Conservation (phyloP, 2,329 filamentous ascomycete genomes). For the Beauveria varroae region DNA sequence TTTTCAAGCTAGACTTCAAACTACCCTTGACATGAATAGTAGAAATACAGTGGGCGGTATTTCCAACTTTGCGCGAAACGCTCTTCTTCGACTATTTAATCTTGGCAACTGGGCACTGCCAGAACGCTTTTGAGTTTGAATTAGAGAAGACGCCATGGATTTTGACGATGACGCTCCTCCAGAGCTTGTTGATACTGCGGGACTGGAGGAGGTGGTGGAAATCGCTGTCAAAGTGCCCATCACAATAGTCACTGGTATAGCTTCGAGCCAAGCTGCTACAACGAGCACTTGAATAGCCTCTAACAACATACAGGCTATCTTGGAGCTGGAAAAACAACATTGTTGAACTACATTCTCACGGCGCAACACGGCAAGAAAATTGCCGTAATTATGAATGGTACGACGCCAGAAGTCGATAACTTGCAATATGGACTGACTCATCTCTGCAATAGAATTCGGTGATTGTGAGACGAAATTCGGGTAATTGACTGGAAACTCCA, state of each 20-base stretch:
- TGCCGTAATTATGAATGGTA: slow-evolving; percentile 91
- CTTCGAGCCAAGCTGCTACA: background rate
- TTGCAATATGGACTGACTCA: background rate
- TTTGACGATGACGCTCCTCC: slow-evolving; percentile 61
- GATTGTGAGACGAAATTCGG: slow-evolving; percentile 50
- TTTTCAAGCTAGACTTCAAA: background rate
- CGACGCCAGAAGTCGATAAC: slow-evolving; percentile 10
- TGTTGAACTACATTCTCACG: slow-evolving; percentile 92
- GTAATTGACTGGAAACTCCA: background rate
- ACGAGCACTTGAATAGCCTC: background rate
- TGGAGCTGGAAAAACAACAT: slow-evolving; percentile 88
- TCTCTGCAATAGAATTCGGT: slow-evolving; percentile 57
- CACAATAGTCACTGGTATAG: slow-evolving; percentile 70
- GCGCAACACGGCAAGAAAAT: slow-evolving; percentile 96
- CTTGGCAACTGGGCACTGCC: background rate
- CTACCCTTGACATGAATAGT: slow-evolving; percentile 4
- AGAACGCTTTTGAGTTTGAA: background rate
- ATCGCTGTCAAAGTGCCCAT: slow-evolving; percentile 65
- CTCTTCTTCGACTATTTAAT: background rate
- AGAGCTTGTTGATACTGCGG: slow-evolving; percentile 47
- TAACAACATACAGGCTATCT: slow-evolving; percentile 63
- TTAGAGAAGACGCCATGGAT: slow-evolving; percentile 41
- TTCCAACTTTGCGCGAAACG: background rate
- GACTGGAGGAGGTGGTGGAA: slow-evolving; percentile 30
- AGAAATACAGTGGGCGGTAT: background rate